Conservation (phyloP, 108 stramenopile genomes). For the Ochromonas danica region DNA sequence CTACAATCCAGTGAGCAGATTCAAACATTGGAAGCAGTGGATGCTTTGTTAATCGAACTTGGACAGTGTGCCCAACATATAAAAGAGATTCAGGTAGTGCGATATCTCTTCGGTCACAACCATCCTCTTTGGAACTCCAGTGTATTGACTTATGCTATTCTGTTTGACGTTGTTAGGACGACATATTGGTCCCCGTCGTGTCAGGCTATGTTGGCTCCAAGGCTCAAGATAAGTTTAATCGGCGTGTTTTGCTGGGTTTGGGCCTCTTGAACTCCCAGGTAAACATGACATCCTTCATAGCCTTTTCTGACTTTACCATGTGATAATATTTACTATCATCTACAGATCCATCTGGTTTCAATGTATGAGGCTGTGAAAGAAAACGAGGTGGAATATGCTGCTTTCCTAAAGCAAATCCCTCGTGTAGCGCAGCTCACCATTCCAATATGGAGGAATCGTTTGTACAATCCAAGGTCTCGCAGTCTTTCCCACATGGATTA, state of each 20-base stretch:
- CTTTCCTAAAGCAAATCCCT: neutral
- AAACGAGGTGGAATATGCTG: neutral
- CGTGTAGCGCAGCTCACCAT: neutral
- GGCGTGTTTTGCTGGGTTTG: neutral
- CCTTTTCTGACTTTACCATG: neutral
- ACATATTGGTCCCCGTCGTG: neutral
- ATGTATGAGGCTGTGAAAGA: neutral
- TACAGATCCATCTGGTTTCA: neutral
- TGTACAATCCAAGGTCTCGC: neutral
- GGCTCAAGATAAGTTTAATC: neutral
- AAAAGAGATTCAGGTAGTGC: neutral
- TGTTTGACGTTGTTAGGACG: neutral
- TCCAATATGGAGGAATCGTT: neutral
- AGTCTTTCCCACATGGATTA: too few relatives aligned
- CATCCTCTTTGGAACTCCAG: too few relatives aligned
- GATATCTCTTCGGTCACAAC: neutral
- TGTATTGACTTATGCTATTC: neutral
- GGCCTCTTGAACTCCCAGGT: neutral
- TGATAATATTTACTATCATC: neutral
- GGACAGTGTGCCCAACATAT: neutral
- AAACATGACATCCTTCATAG: neutral
- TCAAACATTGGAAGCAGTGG: neutral
- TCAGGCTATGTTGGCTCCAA: neutral
- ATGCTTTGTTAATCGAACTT: neutral
- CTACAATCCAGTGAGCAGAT: neutral